A percentile compares a stretch with the other conserved stretches of the same genome.
Conservation (phyloP, 371 early-diverging fungal genomes). For the Mortierella sp. region DNA sequence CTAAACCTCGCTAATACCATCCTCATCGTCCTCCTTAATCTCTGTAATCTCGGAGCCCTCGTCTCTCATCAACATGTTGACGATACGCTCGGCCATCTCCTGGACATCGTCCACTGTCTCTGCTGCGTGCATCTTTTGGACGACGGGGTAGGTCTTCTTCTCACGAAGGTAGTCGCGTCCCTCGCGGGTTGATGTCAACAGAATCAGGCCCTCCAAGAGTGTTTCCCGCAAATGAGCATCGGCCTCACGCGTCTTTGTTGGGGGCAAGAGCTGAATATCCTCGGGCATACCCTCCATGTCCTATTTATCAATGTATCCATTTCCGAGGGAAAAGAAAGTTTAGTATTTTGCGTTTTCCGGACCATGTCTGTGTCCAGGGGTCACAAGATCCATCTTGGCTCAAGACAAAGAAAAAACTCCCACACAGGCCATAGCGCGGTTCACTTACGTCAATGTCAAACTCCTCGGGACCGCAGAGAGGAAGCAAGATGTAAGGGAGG, state of each 20-base stretch:
- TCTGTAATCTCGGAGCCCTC: slow-evolving; percentile 66
- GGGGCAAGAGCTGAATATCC: slow-evolving; percentile 89
- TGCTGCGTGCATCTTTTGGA: slow-evolving; percentile 83
- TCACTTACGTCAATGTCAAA: slow-evolving; percentile 80
- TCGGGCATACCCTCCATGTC: slow-evolving; percentile 96
- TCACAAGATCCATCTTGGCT: slow-evolving; percentile 1
- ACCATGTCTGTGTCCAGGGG: not conserved
- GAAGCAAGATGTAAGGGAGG: slow-evolving; percentile 89
- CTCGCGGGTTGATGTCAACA: slow-evolving; percentile 80
- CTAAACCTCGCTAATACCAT: slow-evolving; percentile 55
- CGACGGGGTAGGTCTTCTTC: slow-evolving; percentile 88
- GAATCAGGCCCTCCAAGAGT: slow-evolving; percentile 84
- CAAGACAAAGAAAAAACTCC: not conserved
- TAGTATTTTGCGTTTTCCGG: not conserved
- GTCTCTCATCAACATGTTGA: slow-evolving; percentile 91
- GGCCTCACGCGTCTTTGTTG: slow-evolving; percentile 87
- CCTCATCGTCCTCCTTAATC: slow-evolving; percentile 51
- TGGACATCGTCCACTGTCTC: slow-evolving; percentile 73
- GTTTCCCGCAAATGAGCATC: slow-evolving; percentile 81
- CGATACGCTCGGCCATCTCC: slow-evolving; percentile 82
- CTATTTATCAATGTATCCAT: too few species aligned
- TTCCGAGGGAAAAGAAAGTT: slow-evolving; percentile 1
- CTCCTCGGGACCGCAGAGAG: slow-evolving; percentile 94
- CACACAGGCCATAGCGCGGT: slow-evolving; percentile 11
- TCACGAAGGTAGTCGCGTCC: slow-evolving; percentile 86